Evolutionary conservation across 345 rosid species (phyloP), one percentile per base, ranked within the genome.

Genomic region (Salix dunnii): DNA sequence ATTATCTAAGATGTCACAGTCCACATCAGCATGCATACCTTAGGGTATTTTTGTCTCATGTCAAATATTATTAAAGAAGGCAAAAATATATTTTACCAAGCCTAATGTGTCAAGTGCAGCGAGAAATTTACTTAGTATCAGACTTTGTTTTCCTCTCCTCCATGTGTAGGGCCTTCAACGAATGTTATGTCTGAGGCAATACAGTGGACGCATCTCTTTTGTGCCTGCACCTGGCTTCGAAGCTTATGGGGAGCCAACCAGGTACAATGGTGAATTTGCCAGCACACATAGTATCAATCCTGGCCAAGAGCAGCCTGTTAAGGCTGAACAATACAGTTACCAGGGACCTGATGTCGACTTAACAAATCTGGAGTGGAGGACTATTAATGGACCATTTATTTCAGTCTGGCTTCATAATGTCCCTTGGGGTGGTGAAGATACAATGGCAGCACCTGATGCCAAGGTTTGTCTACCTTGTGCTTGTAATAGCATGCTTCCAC

Each of bases 351-450:
- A 86, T 60, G 77, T 82, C 74, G 80, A 86, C 64, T 74, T 86
- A 25, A 80, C 78, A 79, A 81, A 86, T 71, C 80, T 79, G 53
- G 85, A 83, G 14, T 96, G 99, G 99, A 91, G 97, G 82, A 88
- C 85, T 77, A 88, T 96, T 53, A 83, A 76, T 46, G 98, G 99
- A 63, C 99, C 99, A 27, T 96, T 96, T 89, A 77, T 96, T 84
- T 89, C 96, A 51, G 80, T 96, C 74, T 96, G 99, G 99, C 96
- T 93, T 82, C 99, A 96, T 75, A 96, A 96, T 80, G 99, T 93
- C 61, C 95, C 98, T 35, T 96, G 98, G 99, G 98, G 97, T 46
- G 76, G 87, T 11, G 95, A 94, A 84, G 87, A 85, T 77, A 79
- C 84, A 73, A 79, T 91, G 90, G 97, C 99, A 72, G 99, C 99